Evolutionary conservation across 2,329 filamentous ascomycete genomes (phyloP).

Genomic region (Paraphaeosphaeria minitans): DNA sequence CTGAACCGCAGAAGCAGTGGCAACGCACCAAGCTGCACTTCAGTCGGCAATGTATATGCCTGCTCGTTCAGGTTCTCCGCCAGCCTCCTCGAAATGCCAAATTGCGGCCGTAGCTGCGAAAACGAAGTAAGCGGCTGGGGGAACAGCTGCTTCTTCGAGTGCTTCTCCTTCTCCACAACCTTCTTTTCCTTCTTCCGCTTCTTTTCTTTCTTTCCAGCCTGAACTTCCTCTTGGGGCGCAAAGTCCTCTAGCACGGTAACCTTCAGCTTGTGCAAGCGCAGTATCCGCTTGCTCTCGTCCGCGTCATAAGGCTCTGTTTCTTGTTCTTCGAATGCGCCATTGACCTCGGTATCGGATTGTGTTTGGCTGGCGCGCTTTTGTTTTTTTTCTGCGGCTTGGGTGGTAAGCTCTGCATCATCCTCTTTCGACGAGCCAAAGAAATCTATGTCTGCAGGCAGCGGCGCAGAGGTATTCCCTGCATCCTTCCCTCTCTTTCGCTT

Average conservation of each 20-base stretch:
- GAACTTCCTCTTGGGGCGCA: constrained; percentile 41
- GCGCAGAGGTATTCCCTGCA: constrained; percentile 13
- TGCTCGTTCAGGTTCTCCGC: constrained; percentile 81
- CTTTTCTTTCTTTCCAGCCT: constrained; percentile 60
- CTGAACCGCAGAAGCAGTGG: constrained; percentile 71
- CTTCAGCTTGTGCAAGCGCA: constrained; percentile 84
- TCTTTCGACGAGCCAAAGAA: constrained; percentile 47
- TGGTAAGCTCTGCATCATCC: constrained; percentile 14
- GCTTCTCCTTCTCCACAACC: constrained; percentile 50
- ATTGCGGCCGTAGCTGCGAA: constrained; percentile 69
- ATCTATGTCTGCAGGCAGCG: constrained; percentile 47
- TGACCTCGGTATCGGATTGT: constrained; percentile 10
- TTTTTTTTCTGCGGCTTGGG: constrained; percentile 17
- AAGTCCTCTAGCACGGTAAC: constrained; percentile 71
- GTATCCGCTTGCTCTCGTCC: constrained; percentile 73
- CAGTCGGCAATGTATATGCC: constrained; percentile 85
- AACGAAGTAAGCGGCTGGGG: constrained; percentile 83
- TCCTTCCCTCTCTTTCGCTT: constrained; percentile 52
- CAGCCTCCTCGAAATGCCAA: constrained; percentile 74
- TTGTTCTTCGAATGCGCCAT: constrained; percentile 3
- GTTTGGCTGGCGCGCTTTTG: constrained; percentile 21
- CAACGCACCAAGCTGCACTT: constrained; percentile 87
- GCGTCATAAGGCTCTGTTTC: constrained; percentile 58
- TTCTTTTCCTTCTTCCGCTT: constrained; percentile 50
- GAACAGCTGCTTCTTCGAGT: constrained; percentile 67